Evolutionary conservation across 768 basidiomycete species (phyloP).

Genomic region (Russula griseocarnosa): DNA sequence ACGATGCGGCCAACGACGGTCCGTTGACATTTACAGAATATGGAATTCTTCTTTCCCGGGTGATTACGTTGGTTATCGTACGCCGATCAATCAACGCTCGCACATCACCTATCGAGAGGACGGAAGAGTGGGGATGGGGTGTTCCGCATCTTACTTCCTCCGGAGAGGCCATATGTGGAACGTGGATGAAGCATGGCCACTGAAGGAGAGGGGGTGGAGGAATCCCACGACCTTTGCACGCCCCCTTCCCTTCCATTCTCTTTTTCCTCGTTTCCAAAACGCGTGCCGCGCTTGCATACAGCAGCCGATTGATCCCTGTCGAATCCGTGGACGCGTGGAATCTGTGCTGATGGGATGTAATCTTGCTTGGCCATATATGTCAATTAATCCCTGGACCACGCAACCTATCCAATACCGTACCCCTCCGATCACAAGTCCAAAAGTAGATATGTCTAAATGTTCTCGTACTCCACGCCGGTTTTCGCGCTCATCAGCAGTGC

Average conservation of each 20-base stretch:
- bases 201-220: too few relatives aligned
- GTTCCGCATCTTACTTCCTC: neutral
- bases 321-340: neutral
- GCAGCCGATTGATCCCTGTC: neutral
- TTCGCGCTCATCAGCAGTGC: neutral
- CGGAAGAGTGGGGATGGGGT: neutral
- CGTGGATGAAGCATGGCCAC: neutral
- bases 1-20: neutral
- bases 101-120: neutral
- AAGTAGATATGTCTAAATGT: neutral
- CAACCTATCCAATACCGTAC: neutral
- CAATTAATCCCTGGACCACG: neutral
- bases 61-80: neutral
- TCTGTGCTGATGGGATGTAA: neutral
- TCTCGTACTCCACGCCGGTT: neutral
- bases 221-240: neutral
- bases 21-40: neutral
- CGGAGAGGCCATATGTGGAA: neutral
- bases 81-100: slow-evolving; percentile 1
- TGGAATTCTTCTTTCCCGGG: neutral
- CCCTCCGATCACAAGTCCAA: neutral
- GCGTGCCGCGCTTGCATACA: neutral
- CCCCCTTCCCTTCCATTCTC: neutral
- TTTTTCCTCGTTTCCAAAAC: neutral
- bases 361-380: neutral